Percentiles rank a stretch among this genome's conserved stretches.
These are phyloP conservation scores for Euphorbia lathyris DNA, from an alignment of 345 rosid species.

Conservation along the genomic window DNA sequence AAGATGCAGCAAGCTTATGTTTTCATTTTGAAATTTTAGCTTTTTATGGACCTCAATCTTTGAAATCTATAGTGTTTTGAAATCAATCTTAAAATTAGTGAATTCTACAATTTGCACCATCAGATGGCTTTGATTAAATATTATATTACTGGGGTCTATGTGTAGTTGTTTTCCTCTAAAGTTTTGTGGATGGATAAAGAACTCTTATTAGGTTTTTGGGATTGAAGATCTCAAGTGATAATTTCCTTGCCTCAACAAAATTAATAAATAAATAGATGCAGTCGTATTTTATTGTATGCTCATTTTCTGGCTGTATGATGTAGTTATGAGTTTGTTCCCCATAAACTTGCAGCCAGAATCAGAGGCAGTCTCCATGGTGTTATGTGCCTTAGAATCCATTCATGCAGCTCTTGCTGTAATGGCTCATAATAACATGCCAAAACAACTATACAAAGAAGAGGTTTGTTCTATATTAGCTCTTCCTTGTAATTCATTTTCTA, in stretches of 20 bases:
- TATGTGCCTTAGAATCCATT: conserved; percentile 92
- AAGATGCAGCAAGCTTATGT: not conserved
- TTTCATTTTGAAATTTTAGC: not conserved
- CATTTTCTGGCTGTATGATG: not conserved
- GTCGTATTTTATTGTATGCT: not conserved
- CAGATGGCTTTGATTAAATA: not conserved
- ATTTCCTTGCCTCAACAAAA: not conserved
- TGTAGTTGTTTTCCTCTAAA: not conserved
- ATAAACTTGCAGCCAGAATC: conserved; percentile 67
- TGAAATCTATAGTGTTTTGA: not conserved
- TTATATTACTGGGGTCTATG: no score
- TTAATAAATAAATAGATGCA: not conserved
- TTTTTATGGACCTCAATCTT: not conserved
- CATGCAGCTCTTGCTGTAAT: conserved; percentile 90
- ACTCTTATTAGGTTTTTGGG: not conserved
- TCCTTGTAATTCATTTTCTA: not conserved
- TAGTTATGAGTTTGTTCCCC: conserved; percentile 11
- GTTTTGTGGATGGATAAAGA: not conserved
- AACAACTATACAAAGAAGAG: conserved; percentile 96
- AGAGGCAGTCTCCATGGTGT: conserved; percentile 54
- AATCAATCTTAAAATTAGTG: not conserved
- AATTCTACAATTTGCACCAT: not conserved
- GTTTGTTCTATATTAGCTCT: conserved; percentile 35
- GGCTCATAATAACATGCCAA: conserved; percentile 90
- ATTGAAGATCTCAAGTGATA: not conserved